Base-by-base conservation (phyloP, 768 basidiomycete genomes). In the Mycena vitilis region DNA sequence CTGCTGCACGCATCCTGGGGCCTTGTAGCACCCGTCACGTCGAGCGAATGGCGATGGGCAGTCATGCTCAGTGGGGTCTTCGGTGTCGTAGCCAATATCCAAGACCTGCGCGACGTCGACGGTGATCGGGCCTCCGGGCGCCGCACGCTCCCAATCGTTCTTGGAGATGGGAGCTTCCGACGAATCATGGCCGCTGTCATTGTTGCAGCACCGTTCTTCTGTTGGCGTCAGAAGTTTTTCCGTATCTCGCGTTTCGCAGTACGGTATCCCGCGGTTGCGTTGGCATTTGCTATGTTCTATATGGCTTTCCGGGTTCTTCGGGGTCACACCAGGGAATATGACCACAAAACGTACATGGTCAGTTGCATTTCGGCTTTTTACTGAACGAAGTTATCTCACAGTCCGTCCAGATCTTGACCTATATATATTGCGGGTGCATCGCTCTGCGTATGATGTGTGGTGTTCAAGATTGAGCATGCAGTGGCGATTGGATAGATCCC, bases 51-150 rank as follows among this genome's bases (percentile, higher is more conserved):
- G 44, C 63, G 63, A 10, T 64, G 54, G 52, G 63, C 40, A 10
- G 5, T 56, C 5, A 5, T 36, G 54, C 42, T 64, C 8, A 55
- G 63, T 63, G 73, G 69, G n/a, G 77, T 81, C 12, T 78, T 82
- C 54, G 66, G 78, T 11, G 79, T 82, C 4, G 83, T 83, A 2
- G 79, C 83, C 11, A 82, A 82, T 49, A 77, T 79, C 2, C 63
- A 64, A 73, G 83, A 84, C 62, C 83, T 81, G 60, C 80, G 81
- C 48, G 83, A 84, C 60, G 67, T 76, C 12, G 72, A 73, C 16
- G 83, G 83, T 0, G 83, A 84, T 55, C 72, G 73, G 11, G 47
- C 76, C 54, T 74, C 75, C 1, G 81, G 83, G 3, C 78, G 83
- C 5, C 44, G 73, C 1, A 84, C 83, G 0, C 69, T 84, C n/a